Evolutionary conservation across 441 rosid species (phyloP).

Genomic region (Pelargonium citronellum): DNA sequence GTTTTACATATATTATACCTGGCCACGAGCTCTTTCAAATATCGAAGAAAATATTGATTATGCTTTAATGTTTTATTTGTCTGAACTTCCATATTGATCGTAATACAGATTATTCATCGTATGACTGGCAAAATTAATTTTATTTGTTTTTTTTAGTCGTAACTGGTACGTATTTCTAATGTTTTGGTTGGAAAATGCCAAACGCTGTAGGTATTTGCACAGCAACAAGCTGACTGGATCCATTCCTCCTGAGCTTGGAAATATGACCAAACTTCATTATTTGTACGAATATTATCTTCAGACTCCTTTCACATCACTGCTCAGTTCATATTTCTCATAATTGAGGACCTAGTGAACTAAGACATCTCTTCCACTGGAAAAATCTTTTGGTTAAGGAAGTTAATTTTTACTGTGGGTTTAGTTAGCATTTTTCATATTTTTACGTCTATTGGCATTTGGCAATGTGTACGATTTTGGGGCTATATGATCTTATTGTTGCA

Average conservation of each 20-base stretch:
- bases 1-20: not conserved
- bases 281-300: slow-evolving; percentile 40
- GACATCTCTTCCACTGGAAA: not conserved
- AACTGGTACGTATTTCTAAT: not conserved
- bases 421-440: no score
- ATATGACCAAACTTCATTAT: slow-evolving; percentile 89
- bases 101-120: not conserved
- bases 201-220: slow-evolving; percentile 42
- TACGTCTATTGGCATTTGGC: no score
- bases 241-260: slow-evolving; percentile 91
- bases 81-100: no score
- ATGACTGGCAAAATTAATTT: no score
- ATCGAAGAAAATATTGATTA: not conserved
- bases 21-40: not conserved
- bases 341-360: not conserved
- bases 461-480: no score
- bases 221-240: slow-evolving; percentile 79
- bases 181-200: not conserved
- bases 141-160: no score
- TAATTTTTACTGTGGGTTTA: no score
- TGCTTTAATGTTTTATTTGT: no score
- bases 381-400: no score
- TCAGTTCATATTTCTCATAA: not conserved
- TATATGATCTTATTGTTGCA: no score
- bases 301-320: not conserved